Conservation (phyloP, 345 rosid species). For the Durio zibethinus region DNA sequence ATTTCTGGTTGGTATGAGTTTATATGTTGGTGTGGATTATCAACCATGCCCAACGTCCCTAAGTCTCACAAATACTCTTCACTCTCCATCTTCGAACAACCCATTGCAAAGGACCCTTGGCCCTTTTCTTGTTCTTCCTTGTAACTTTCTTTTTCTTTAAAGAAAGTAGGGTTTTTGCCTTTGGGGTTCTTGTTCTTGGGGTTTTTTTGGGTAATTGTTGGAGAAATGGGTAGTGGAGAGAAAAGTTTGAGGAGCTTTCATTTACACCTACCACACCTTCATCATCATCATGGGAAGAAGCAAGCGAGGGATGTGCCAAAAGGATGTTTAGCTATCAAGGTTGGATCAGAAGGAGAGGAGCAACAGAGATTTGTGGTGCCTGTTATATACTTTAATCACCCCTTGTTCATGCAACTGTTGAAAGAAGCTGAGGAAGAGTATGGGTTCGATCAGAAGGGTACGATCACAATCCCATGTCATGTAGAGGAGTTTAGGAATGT, state of each 20-base stretch:
- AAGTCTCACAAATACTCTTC: slow-evolving; percentile 36
- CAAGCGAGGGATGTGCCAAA: slow-evolving; percentile 50
- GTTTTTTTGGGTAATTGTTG: background rate
- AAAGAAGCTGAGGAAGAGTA: slow-evolving; percentile 59
- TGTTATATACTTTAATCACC: slow-evolving; percentile 53
- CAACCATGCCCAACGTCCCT: slow-evolving; percentile 39
- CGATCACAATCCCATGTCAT: slow-evolving; percentile 56
- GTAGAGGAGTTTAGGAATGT: slow-evolving; percentile 54
- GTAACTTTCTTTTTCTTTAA: slow-evolving; percentile 13
- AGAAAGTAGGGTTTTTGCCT: background rate
- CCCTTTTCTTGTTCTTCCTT: slow-evolving; percentile 30
- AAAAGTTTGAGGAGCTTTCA: slow-evolving; percentile 16
- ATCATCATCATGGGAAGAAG: slow-evolving; percentile 24
- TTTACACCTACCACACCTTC: background rate
- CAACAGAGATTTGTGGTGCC: slow-evolving; percentile 52
- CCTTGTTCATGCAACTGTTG: slow-evolving; percentile 56
- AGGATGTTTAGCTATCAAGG: slow-evolving; percentile 60
- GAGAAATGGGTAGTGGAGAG: slow-evolving; percentile 41
- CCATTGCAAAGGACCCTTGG: slow-evolving; percentile 33
- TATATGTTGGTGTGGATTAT: slow-evolving; percentile 13
- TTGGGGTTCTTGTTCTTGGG: background rate
- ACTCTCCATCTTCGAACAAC: slow-evolving; percentile 27
- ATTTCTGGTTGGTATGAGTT: slow-evolving; percentile 23
- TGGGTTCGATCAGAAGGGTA: slow-evolving; percentile 66
- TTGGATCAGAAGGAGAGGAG: slow-evolving; percentile 49